A percentile compares a stretch with the other conserved stretches of the same genome.
Conservation (phyloP, 345 rosid species). For the Anacardium occidentale region DNA sequence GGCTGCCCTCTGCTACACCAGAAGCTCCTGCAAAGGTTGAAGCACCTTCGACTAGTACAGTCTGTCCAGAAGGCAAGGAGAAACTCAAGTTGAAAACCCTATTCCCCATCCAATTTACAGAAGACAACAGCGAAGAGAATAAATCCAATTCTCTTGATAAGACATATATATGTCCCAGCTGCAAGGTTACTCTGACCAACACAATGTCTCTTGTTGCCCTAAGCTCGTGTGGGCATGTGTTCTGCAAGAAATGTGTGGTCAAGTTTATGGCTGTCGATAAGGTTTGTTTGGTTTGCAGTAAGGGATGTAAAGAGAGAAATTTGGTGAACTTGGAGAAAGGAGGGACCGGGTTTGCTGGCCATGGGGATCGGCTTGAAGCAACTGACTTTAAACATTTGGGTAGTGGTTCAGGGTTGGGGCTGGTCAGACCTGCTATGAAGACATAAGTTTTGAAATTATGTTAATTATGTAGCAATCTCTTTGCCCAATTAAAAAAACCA, state of each 20-base stretch:
- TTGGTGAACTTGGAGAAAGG: slow-evolving; percentile 79
- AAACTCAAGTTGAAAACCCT: slow-evolving; percentile 84
- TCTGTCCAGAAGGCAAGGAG: slow-evolving; percentile 91
- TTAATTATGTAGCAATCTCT: background rate
- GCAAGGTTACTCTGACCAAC: slow-evolving; percentile 91
- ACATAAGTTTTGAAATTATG: slow-evolving; percentile 28
- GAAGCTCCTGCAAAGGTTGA: slow-evolving; percentile 74
- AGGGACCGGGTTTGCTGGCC: slow-evolving; percentile 90
- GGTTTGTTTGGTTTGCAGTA: slow-evolving; percentile 79
- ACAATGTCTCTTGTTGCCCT: slow-evolving; percentile 68
- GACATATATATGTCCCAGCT: slow-evolving; percentile 84
- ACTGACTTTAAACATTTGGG: slow-evolving; percentile 94
- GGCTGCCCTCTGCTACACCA: slow-evolving; percentile 99
- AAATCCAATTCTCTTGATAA: slow-evolving; percentile 57
- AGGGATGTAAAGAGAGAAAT: slow-evolving; percentile 70
- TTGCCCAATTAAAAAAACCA: too few relatives aligned
- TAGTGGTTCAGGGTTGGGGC: slow-evolving; percentile 89
- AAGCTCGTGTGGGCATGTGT: slow-evolving; percentile 91
- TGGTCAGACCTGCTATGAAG: slow-evolving; percentile 70
- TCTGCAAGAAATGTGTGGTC: slow-evolving; percentile 92
- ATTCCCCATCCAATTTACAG: slow-evolving; percentile 64
- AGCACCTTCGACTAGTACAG: slow-evolving; percentile 62
- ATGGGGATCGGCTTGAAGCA: slow-evolving; percentile 78
- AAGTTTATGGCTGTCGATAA: slow-evolving; percentile 71
- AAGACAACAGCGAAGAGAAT: slow-evolving; percentile 62